Conservation (phyloP, 2,329 filamentous ascomycete species). For the Monascus ruber region DNA sequence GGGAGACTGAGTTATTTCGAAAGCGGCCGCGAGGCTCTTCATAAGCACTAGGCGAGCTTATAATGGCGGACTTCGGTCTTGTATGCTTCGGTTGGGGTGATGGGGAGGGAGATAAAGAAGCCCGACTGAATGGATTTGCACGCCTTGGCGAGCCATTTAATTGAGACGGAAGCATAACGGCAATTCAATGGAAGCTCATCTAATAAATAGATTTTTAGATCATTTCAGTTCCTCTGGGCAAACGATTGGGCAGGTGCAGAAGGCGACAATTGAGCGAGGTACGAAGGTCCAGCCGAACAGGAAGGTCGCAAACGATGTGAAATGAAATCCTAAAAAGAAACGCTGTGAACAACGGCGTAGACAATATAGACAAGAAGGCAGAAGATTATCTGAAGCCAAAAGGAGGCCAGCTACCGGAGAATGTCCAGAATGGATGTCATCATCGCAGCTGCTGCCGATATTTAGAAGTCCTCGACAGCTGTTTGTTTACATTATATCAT, state of each 20-base stretch:
- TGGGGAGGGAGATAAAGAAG: conserved; percentile 54
- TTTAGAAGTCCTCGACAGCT: conserved; percentile 2
- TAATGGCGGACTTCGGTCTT: conserved; percentile 65
- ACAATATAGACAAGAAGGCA: too few species aligned
- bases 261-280: too few species aligned
- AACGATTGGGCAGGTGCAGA: too few species aligned
- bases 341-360: too few species aligned
- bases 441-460: not conserved
- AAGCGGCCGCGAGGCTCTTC: conserved; percentile 43
- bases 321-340: too few species aligned
- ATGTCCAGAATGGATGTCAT: not conserved
- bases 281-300: too few species aligned
- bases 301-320: too few species aligned
- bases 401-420: too few species aligned
- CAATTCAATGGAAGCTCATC: too few species aligned
- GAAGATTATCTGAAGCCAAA: too few species aligned
- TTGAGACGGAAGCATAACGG: conserved; percentile 43
- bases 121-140: conserved; percentile 68
- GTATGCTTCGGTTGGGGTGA: conserved; percentile 31
- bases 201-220: too few species aligned
- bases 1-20: conserved; percentile 58
- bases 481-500: conserved; percentile 28
- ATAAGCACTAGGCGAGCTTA: conserved; percentile 45
- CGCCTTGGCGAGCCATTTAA: conserved; percentile 59
- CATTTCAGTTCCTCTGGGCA: too few species aligned